Evolutionary conservation across 495 filamentous ascomycete species (phyloP).

Genomic region (Penicillium angulare): DNA sequence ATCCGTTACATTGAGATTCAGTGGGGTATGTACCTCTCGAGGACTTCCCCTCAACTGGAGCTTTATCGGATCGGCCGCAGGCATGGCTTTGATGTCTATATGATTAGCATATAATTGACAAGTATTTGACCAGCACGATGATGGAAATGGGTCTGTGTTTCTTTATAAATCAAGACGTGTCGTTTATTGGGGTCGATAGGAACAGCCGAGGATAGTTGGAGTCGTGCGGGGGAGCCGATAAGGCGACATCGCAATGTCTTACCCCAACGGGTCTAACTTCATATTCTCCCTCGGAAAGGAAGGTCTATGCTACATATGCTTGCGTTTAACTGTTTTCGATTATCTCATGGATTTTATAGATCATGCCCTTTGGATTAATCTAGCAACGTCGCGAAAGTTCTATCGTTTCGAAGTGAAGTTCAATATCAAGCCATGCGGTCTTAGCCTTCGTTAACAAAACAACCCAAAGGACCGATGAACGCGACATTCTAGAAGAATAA

Average conservation of each 20-base stretch:
- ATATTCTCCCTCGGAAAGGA: constrained; percentile 1
- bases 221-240: constrained; percentile 22
- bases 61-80: constrained; percentile 14
- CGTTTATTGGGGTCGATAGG: background rate
- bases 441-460: too few relatives aligned
- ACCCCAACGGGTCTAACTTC: constrained; percentile 9
- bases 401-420: too few relatives aligned
- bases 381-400: too few relatives aligned
- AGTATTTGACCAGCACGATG: background rate
- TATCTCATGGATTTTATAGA: too few relatives aligned
- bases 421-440: too few relatives aligned
- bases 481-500: background rate
- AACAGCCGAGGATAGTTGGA: constrained; percentile 12
- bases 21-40: constrained; percentile 27
- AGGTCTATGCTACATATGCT: background rate
- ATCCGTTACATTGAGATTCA: too few relatives aligned
- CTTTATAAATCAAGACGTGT: background rate
- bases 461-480: too few relatives aligned
- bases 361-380: too few relatives aligned
- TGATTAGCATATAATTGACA: background rate
- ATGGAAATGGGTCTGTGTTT: too few relatives aligned
- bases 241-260: constrained; percentile 12
- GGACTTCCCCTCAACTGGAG: constrained; percentile 25
- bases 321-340: too few relatives aligned
- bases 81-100: background rate